Base-by-base conservation (phyloP, 1,139 yeast species). In the Taiozyma sp. region DNA sequence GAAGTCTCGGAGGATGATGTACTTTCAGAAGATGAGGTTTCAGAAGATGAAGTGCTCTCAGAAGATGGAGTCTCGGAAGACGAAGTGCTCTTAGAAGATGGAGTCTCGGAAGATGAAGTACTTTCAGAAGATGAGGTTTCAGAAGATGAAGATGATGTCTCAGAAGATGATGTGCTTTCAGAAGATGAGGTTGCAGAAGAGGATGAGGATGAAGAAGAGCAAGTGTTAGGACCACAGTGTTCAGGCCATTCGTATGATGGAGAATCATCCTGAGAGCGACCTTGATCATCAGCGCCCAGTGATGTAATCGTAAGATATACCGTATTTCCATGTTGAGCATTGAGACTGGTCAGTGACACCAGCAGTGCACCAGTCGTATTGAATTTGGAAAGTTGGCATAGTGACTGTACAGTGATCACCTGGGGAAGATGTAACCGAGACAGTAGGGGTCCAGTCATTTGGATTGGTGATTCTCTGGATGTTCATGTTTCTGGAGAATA, bases 271-370 rank as follows among this genome's bases (percentile, higher is more conserved):
- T 52, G 51, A 6, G 50, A 43, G n/a, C 26, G 42, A 8, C 47
- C 50, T n/a, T 47, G 41, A 45, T 53, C 49, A 34, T 53, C 52
- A 43, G 44, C 21, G 37, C 50, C 62, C 62, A 13, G 57, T 56
- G 32, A 45, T 51, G 47, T 54, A 51, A 28, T 59, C 60, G 39
- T 57, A 59, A 5, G 62, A 56, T 10, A 28, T 19, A 6, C 43
- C 54, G 39, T 52, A 59, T 1, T 39, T 42, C 62, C 62, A 59
- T 1, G 10, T 22, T 6, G 42, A 26, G 46, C 64, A 58, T 43
- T 56, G 56, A 7, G 52, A n/a, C 22, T 45, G 8, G 35, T 54
- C 56, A n/a, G 54, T 46, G 11, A 56, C 60, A 47, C 63, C 63
- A 9, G 56, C 49, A 14, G 50, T 4, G 44, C 57, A 52, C 58